Conservation (phyloP, 2,329 filamentous ascomycete genomes). For the Chrysoporthe cubensis region DNA sequence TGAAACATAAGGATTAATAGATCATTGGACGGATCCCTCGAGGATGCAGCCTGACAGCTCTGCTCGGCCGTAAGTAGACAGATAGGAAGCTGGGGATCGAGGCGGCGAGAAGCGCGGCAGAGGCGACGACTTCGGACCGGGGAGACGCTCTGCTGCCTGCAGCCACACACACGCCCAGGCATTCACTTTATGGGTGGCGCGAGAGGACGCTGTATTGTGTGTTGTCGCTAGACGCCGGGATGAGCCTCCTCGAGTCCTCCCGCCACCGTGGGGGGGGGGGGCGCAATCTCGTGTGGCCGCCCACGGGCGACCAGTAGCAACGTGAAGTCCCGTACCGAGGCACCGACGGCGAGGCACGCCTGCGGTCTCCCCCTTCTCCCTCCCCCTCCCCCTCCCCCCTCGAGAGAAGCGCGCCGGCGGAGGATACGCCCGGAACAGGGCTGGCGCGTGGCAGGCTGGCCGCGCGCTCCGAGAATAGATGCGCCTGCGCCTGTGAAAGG, state of each 20-base stretch:
- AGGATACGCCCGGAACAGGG: background rate
- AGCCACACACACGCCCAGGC: background rate
- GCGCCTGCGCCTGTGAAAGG: background rate
- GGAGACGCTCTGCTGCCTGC: background rate
- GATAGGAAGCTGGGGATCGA: background rate
- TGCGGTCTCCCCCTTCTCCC: background rate
- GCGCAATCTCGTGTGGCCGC: background rate
- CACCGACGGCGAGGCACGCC: background rate
- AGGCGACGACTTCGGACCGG: background rate
- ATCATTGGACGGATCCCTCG: conserved; percentile 1
- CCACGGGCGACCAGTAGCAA: background rate
- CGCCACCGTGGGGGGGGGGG: too few relatives aligned
- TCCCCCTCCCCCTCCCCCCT: background rate
- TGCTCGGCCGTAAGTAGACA: background rate
- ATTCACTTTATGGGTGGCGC: background rate
- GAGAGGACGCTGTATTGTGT: background rate
- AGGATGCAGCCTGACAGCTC: background rate
- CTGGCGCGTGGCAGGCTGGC: background rate
- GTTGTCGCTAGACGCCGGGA: background rate
- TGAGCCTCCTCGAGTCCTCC: background rate
- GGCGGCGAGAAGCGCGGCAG: background rate
- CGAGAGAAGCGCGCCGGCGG: background rate
- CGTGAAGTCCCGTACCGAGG: background rate
- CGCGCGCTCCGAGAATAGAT: background rate
- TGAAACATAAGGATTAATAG: conserved; percentile 10